Conservation (phyloP, 331 rosid genomes). For the Malus hybrid region DNA sequence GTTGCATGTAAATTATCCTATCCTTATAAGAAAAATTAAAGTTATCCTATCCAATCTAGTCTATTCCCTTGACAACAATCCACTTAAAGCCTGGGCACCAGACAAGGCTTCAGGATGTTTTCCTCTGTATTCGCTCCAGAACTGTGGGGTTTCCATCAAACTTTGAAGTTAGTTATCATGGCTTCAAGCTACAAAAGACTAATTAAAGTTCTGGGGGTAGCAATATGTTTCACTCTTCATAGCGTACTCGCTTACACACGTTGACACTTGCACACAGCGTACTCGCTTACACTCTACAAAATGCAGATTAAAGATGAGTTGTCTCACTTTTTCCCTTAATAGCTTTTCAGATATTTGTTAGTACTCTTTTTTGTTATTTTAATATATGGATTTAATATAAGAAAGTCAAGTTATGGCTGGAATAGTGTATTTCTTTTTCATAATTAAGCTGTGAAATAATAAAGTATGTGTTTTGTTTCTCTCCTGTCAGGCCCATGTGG, state of each 20-base stretch:
- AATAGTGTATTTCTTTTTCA: background rate
- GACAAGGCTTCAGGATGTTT: background rate
- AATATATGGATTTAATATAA: background rate
- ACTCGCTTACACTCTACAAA: background rate
- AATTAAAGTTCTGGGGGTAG: background rate
- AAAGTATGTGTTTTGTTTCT: background rate
- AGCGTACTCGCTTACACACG: background rate
- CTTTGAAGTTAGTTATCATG: background rate
- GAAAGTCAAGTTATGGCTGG: background rate
- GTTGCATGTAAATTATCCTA: background rate
- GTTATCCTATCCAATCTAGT: background rate
- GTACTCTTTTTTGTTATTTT: background rate
- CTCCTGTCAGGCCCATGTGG: slow-evolving; percentile 73
- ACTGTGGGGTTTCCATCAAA: background rate
- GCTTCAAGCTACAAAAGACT: background rate
- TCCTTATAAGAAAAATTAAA: background rate
- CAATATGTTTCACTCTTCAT: background rate
- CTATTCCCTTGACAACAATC: background rate
- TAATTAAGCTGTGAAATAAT: background rate
- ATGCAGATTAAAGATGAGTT: background rate
- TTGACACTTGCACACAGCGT: background rate
- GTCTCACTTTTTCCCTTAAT: background rate
- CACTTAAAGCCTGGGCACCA: background rate
- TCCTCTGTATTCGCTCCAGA: background rate
- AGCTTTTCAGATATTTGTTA: background rate